These are phyloP conservation scores for Hyaloscypha variabilis DNA, from an alignment of 495 filamentous ascomycete genomes.

Conservation along the genomic window DNA sequence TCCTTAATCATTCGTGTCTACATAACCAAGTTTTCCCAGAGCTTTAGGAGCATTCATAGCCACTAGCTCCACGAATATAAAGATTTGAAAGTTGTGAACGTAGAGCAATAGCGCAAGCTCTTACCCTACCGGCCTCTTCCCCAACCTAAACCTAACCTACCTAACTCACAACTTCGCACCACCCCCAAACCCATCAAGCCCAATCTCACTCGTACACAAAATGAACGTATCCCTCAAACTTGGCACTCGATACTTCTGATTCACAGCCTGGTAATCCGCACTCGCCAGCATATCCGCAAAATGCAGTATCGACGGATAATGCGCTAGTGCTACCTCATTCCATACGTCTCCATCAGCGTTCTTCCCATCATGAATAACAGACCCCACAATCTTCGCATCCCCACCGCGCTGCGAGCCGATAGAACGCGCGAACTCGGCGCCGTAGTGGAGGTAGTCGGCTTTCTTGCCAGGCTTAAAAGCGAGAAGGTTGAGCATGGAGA, in stretches of 20 bases:
- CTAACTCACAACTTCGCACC: not conserved
- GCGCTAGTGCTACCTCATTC: slow-evolving; percentile 64
- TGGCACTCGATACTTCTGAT: slow-evolving; percentile 55
- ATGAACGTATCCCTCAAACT: slow-evolving; percentile 66
- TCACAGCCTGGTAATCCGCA: slow-evolving; percentile 66
- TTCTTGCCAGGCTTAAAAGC: slow-evolving; percentile 57
- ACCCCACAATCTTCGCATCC: slow-evolving; percentile 64
- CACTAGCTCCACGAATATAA: too few species aligned
- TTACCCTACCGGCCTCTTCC: too few species aligned
- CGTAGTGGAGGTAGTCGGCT: slow-evolving; percentile 58
- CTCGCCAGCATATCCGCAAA: slow-evolving; percentile 67
- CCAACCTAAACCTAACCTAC: too few species aligned
- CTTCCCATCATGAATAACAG: slow-evolving; percentile 43
- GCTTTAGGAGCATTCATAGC: too few species aligned
- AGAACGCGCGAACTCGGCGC: slow-evolving; percentile 53
- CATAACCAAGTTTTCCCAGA: too few species aligned
- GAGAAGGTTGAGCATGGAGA: slow-evolving; percentile 72
- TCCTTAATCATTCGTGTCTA: too few species aligned
- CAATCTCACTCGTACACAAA: slow-evolving; percentile 62
- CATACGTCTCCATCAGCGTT: slow-evolving; percentile 17
- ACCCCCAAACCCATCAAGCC: slow-evolving; percentile 25
- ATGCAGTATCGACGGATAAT: slow-evolving; percentile 65
- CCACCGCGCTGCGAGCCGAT: slow-evolving; percentile 59
- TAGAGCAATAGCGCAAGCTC: too few species aligned
- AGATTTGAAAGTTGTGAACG: too few species aligned